A percentile compares a stretch with the other conserved stretches of the same genome.
These are phyloP conservation scores for Pseudomicrostroma phylloplanum DNA, from an alignment of 1,284 basidiomycete species.

Conservation along the genomic window DNA sequence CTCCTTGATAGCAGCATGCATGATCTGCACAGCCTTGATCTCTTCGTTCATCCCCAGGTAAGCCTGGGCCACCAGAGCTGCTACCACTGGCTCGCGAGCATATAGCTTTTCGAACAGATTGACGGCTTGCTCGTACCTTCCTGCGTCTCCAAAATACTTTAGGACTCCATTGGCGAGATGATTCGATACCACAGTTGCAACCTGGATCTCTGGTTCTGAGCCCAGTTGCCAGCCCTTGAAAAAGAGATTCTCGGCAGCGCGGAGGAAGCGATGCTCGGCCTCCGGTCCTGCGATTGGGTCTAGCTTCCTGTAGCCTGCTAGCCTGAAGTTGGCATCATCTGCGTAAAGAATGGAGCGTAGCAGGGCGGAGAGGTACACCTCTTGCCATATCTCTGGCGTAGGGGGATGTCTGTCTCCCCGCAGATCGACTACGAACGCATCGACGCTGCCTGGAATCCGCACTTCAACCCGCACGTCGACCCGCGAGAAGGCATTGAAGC, in stretches of 20 bases:
- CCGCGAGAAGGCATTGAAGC: slow-evolving; percentile 96
- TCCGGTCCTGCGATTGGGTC: slow-evolving; percentile 88
- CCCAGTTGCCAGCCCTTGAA: slow-evolving; percentile 96
- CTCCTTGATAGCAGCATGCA: slow-evolving; percentile 73
- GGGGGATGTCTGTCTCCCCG: slow-evolving; percentile 90
- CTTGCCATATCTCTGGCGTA: slow-evolving; percentile 88
- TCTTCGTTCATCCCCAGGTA: slow-evolving; percentile 98
- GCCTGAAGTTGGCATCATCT: slow-evolving; percentile 82
- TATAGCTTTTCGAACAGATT: slow-evolving; percentile 90
- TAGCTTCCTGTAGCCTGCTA: slow-evolving; percentile 89
- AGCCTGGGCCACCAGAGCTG: slow-evolving; percentile 76
- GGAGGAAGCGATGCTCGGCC: slow-evolving; percentile 80
- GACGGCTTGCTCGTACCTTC: slow-evolving; percentile 75
- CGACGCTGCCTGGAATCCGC: slow-evolving; percentile 94
- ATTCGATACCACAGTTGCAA: slow-evolving; percentile 94
- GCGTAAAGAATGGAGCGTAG: slow-evolving; percentile 88
- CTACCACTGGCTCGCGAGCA: slow-evolving; percentile 79
- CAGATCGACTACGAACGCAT: slow-evolving; percentile 87
- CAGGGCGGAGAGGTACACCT: slow-evolving; percentile 89
- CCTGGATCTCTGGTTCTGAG: slow-evolving; percentile 96
- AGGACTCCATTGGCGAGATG: slow-evolving; percentile 89
- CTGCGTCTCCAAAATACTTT: slow-evolving; percentile 94
- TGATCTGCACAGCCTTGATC: slow-evolving; percentile 93
- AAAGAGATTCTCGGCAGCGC: slow-evolving; percentile 84
- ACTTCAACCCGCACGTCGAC: slow-evolving; percentile 96